Conservation (phyloP, 371 early-diverging fungal species). For the Globomyces sp. region DNA sequence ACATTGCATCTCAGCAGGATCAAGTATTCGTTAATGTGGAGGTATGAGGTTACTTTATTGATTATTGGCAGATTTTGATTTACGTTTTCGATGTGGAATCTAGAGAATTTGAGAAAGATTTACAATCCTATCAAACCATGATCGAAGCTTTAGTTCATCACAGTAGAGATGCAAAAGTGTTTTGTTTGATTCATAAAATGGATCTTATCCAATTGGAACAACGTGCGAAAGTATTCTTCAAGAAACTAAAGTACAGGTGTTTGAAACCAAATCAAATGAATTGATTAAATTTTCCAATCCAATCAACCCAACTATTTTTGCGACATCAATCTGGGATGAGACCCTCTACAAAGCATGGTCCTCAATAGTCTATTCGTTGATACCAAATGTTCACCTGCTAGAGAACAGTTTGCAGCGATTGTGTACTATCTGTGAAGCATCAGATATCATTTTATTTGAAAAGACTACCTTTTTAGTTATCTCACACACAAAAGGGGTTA, state of each 20-base stretch:
- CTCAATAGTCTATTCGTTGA: constrained; percentile 88
- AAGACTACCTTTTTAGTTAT: constrained; percentile 92
- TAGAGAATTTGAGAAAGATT: constrained; percentile 84
- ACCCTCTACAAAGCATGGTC: constrained; percentile 97
- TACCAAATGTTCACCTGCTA: constrained; percentile 84
- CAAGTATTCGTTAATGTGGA: constrained; percentile 97
- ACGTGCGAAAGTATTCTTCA: constrained; percentile 57
- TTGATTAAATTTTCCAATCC: constrained; percentile 70
- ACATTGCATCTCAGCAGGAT: constrained; percentile 86
- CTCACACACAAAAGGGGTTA: constrained; percentile 49
- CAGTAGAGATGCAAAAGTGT: constrained; percentile 88
- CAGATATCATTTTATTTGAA: constrained; percentile 94
- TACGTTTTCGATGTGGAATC: constrained; percentile 97
- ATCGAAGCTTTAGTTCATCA: constrained; percentile 77
- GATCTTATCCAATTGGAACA: constrained; percentile 83
- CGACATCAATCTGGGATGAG: constrained; percentile 96
- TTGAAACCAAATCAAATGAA: constrained; percentile 52
- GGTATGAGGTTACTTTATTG: constrained; percentile 42
- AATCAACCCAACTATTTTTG: constrained; percentile 71
- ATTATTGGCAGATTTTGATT: constrained; percentile 54
- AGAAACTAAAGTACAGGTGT: constrained; percentile 31
- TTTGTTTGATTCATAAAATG: constrained; percentile 96
- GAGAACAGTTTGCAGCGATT: constrained; percentile 79
- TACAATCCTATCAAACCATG: constrained; percentile 87
- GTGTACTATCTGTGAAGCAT: constrained; percentile 80